Evolutionary conservation across 108 stramenopile genomes (phyloP), one percentile per base, ranked within the genome.

Genomic region (Pseudonitzschia pungens): DNA sequence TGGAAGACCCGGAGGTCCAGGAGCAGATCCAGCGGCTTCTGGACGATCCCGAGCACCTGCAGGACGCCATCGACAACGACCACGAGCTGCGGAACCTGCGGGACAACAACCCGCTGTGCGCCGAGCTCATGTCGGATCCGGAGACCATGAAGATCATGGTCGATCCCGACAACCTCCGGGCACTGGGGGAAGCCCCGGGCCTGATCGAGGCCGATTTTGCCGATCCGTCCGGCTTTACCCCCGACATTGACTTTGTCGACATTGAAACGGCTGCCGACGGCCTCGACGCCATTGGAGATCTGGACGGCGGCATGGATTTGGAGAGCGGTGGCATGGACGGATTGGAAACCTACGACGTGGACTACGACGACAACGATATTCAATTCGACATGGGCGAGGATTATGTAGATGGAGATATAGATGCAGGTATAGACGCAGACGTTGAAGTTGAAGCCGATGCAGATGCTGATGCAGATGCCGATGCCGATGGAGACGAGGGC

Each of bases 111-210:
- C 82, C 79, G 10, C 42, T 86, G 11, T 83, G 82, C 52, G 82
- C 73, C 16, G 80, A 81, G 44, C 67, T 86, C 40, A 81, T 85
- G 84, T 62, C 50, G 22, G 80, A 86, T 59, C 85, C 85, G 18
- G 85, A 86, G 29, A 86, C 85, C 1, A 81, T 83, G 80, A 70
- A 58, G 15, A 72, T 86, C n/a, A 28, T 86, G 41, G 67, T 65
- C 10, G 85, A 86, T 70, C 82, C 82, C 36, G 85, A 86, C 50
- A 86, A 86, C 67, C 77, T 86, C 2, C 69, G 85, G 11, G 85
- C 85, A 3, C 58, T 86, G 12, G 82, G 82, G 20, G 85, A 86
- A 55, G 68, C 73, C 28, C 82, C 85, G 20, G 42, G 68, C 32
- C 53, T 81, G 41, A 83, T 86, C 21, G 82, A 86, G 44, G 55